Evolutionary conservation across 2,329 filamentous ascomycete genomes (phyloP), one percentile per base, ranked within the genome.

Genomic region (Orbilia brochopaga): DNA sequence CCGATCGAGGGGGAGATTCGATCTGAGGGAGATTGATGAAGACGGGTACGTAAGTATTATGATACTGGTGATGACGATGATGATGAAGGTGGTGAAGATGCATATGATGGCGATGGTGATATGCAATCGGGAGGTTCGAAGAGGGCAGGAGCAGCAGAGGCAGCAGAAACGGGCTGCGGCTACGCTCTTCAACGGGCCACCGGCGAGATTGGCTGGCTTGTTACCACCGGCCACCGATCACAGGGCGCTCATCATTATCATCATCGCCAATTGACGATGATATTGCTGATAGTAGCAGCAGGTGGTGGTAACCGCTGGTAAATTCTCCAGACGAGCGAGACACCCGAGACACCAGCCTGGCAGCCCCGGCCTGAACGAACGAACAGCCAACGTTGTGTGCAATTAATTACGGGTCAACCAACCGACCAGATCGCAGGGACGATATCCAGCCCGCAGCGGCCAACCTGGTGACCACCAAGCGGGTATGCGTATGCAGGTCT

Each of bases 21-120:
- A 24, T 23, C n/a, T n/a, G n/a, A n/a, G 37, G n/a, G 37, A n/a
- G n/a, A n/a, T n/a, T n/a, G n/a, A n/a, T n/a, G n/a, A n/a, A n/a
- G n/a, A n/a, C n/a, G n/a, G n/a, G n/a, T n/a, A n/a, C n/a, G 27
- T 32, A 32, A 27, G 35, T 11, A 5, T 19, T 19, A 6, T 17
- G 48, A 8, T 17, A 15, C 37, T 37, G 17, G 10, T 50, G 42
- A 40, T 35, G 24, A 51, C 37, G 42, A 17, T 58, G 30, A 51
- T n/a, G 48, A 24, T 44, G 46, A 40, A 30, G 21, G 11, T 53
- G 32, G 27, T 21, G 35, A 42, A 7, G 24, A 53, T 54, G 35
- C n/a, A n/a, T n/a, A 48, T 50, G n/a, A 1, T 30, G 15, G 17
- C 7, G 46, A 13, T 51, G 46, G 3, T 27, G 46, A 19, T 13